Evolutionary conservation across 371 early-diverging fungal genomes (phyloP).

Genomic region (Mortierella polycephala): DNA sequence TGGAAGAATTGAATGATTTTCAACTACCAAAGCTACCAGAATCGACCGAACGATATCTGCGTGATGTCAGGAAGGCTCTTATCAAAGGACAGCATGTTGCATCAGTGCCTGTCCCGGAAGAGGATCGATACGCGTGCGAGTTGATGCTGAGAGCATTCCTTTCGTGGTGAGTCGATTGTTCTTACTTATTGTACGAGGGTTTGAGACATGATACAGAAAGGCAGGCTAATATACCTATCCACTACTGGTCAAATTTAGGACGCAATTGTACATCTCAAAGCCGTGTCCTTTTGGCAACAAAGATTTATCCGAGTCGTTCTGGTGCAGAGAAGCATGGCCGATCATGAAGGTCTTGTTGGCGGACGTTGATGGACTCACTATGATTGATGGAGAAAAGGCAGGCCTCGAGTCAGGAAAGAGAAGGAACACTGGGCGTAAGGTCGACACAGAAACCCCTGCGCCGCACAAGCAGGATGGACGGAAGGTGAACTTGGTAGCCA

Average conservation of each 20-base stretch:
- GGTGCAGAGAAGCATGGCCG: slow-evolving; percentile 40
- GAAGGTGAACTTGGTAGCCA: slow-evolving; percentile 38
- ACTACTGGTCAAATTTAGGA: slow-evolving; percentile 2
- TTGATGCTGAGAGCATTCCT: slow-evolving; percentile 23
- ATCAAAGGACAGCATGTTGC: slow-evolving; percentile 19
- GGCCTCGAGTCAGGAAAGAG: slow-evolving; percentile 28
- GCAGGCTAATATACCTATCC: slow-evolving; percentile 5
- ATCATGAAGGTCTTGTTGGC: slow-evolving; percentile 29
- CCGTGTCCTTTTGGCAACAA: slow-evolving; percentile 33
- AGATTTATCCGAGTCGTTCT: slow-evolving; percentile 34
- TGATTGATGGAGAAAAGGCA: slow-evolving; percentile 39
- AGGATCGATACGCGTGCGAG: slow-evolving; percentile 32
- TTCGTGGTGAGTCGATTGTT: slow-evolving; percentile 26
- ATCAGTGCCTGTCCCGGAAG: slow-evolving; percentile 25
- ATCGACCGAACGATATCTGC: slow-evolving; percentile 24
- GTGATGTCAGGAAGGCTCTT: slow-evolving; percentile 26
- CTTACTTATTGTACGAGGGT: slow-evolving; percentile 7
- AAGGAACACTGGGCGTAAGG: slow-evolving; percentile 13
- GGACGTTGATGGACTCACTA: slow-evolving; percentile 30
- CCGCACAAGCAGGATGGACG: slow-evolving; percentile 31
- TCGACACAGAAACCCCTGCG: slow-evolving; percentile 10
- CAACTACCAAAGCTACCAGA: slow-evolving; percentile 24
- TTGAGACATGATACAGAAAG: background rate
- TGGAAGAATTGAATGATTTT: slow-evolving; percentile 24
- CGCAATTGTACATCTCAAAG: slow-evolving; percentile 20